These are phyloP conservation scores for Rhazya stricta DNA, from an alignment of 257 asterid genomes.

Conservation along the genomic window DNA sequence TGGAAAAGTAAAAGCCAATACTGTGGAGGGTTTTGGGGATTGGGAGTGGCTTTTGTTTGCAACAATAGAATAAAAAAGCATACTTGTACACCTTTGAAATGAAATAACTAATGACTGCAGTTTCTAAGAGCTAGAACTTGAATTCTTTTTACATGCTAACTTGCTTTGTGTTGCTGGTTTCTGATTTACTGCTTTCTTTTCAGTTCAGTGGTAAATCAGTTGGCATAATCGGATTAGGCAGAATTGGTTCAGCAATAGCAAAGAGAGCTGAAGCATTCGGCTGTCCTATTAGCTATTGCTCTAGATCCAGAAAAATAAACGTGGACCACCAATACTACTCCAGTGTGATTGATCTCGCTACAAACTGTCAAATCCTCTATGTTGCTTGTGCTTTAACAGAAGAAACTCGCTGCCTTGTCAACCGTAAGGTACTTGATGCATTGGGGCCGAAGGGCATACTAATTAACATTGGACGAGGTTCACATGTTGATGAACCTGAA, in stretches of 20 bases:
- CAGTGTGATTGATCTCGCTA: conserved; percentile 54
- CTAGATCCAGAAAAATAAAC: conserved; percentile 45
- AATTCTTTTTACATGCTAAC: background rate
- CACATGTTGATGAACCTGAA: conserved; percentile 74
- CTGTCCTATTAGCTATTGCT: conserved; percentile 51
- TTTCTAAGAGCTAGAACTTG: background rate
- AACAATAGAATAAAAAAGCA: background rate
- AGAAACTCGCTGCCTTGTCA: conserved; percentile 60
- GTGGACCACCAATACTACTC: conserved; percentile 44
- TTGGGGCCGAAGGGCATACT: conserved; percentile 73
- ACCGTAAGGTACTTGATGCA: conserved; percentile 63
- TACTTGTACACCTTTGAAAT: background rate
- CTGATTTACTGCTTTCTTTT: conserved; percentile 8
- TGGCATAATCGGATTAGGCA: conserved; percentile 67
- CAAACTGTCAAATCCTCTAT: conserved; percentile 65
- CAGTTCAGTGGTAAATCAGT: conserved; percentile 71
- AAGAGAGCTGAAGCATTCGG: conserved; percentile 70
- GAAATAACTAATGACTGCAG: background rate
- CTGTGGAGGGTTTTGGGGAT: too few species aligned
- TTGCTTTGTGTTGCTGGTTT: background rate
- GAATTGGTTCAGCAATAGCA: conserved; percentile 80
- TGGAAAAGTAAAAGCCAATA: background rate
- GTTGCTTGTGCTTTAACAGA: conserved; percentile 70
- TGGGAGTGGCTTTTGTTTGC: background rate
- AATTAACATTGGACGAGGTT: conserved; percentile 79